Percentiles rank a stretch among this genome's conserved stretches.
Evolutionary conservation across 768 basidiomycete genomes (phyloP).

Genomic region (Mycena pura): DNA sequence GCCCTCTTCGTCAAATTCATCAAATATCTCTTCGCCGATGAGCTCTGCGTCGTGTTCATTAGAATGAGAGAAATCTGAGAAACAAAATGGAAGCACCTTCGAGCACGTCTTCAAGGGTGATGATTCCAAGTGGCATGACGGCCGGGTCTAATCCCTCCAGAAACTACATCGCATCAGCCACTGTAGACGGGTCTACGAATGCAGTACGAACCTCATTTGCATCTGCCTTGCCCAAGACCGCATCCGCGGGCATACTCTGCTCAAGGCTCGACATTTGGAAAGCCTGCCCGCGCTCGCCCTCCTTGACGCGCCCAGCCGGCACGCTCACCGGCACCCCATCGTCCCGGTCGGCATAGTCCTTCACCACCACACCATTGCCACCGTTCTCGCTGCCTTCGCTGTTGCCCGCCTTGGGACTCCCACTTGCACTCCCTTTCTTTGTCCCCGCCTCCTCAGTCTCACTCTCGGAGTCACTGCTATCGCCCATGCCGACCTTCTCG

Average conservation of each 20-base stretch:
- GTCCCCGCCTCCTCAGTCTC: conserved; percentile 14
- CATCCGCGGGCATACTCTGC: conserved; percentile 72
- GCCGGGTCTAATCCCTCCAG: conserved; percentile 65
- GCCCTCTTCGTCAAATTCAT: conserved; percentile 70
- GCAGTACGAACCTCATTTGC: conserved; percentile 54
- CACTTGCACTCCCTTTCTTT: neutral
- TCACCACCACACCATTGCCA: conserved; percentile 36
- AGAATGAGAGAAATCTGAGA: neutral
- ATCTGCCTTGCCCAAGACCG: conserved; percentile 61
- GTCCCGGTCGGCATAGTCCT: conserved; percentile 32
- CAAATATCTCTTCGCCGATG: conserved; percentile 77
- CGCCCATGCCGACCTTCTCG: conserved; percentile 75
- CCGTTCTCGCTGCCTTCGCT: no score
- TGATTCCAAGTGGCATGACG: conserved; percentile 72
- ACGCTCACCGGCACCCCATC: conserved; percentile 11
- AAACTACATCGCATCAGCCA: conserved; percentile 44
- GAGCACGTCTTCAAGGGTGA: conserved; percentile 74
- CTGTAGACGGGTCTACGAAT: neutral
- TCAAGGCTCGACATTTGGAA: conserved; percentile 48
- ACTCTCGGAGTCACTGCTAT: conserved; percentile 42
- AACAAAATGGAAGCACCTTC: conserved; percentile 50
- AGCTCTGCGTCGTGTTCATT: conserved; percentile 50
- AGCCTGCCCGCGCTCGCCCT: conserved; percentile 12
- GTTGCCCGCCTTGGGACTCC: conserved; percentile 11
- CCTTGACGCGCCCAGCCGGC: neutral